phyloP scores from a whole-genome alignment of 2,329 filamentous ascomycete species.

The Trichothecium sympodiale region DNA sequence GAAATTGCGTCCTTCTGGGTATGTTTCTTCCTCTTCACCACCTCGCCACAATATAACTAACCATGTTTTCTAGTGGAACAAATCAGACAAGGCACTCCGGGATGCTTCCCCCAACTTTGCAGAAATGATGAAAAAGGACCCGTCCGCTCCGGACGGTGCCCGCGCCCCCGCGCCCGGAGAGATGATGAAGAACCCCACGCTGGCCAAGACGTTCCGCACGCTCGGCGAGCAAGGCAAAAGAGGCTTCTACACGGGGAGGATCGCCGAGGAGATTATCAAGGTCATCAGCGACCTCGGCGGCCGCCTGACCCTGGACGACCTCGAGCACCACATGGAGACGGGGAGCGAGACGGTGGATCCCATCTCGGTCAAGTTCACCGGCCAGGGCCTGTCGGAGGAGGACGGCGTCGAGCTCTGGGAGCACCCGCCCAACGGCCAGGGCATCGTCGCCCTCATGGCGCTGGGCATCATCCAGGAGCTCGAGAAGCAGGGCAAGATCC shows the following conservation, averaged over 20 bases:
- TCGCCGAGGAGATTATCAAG: conserved; percentile 72
- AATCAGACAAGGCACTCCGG: conserved; percentile 51
- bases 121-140: conserved; percentile 78
- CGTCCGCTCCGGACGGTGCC: conserved; percentile 54
- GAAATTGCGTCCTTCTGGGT: conserved; percentile 64
- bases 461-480: conserved; percentile 84
- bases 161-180: conserved; percentile 72
- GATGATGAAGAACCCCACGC: conserved; percentile 73
- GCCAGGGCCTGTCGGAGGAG: conserved; percentile 36
- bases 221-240: conserved; percentile 73
- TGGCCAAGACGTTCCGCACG: conserved; percentile 71
- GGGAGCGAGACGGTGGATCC: conserved; percentile 72
- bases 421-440: conserved; percentile 92
- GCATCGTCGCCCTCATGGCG: conserved; percentile 89
- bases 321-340: conserved; percentile 59
- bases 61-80: conserved; percentile 52
- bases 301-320: conserved; percentile 66
- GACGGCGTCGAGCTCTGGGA: conserved; percentile 79
- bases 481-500: conserved; percentile 64
- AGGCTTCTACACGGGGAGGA: conserved; percentile 80
- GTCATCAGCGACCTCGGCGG: conserved; percentile 69
- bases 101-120: conserved; percentile 72
- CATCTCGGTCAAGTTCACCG: conserved; percentile 69
- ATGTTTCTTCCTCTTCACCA: conserved; percentile 3
- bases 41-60: too few relatives aligned